Evolutionary conservation across 441 rosid species (phyloP).

Genomic region (Mallotus japonicus): DNA sequence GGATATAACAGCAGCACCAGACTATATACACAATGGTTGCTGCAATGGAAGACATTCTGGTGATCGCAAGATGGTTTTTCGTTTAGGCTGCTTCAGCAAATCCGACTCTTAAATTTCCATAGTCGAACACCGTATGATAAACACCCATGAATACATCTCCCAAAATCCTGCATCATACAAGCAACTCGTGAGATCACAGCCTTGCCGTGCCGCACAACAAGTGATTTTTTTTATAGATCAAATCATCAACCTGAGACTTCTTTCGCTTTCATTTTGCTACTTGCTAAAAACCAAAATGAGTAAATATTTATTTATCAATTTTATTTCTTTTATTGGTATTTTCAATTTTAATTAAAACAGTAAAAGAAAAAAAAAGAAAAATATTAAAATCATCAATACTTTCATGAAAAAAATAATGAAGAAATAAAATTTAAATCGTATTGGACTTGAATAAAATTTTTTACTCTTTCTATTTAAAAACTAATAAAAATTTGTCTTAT

Average conservation of each 20-base stretch:
- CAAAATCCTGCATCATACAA: conserved; percentile 56
- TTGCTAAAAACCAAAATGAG: neutral
- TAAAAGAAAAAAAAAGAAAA: no score
- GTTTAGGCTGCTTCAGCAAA: conserved; percentile 66
- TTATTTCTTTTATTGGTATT: no score
- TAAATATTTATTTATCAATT: no score
- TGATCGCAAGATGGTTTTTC: neutral
- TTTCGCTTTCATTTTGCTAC: neutral
- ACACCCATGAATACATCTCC: conserved; percentile 84
- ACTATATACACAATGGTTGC: neutral
- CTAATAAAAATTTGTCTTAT: no score
- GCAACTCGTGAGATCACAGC: neutral
- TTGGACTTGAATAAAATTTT: no score
- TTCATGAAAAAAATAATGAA: no score
- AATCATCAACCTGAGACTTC: neutral
- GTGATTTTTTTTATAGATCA: neutral
- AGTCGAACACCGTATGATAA: conserved; percentile 86
- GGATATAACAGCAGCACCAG: no score
- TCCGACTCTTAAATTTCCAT: conserved; percentile 64
- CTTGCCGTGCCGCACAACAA: neutral
- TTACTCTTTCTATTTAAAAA: no score
- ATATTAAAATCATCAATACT: no score
- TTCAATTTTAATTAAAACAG: no score
- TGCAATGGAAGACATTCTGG: neutral
- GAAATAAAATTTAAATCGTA: no score